These are phyloP conservation scores for Populus hybrid DNA, from an alignment of 441 rosid species.

Conservation along the genomic window DNA sequence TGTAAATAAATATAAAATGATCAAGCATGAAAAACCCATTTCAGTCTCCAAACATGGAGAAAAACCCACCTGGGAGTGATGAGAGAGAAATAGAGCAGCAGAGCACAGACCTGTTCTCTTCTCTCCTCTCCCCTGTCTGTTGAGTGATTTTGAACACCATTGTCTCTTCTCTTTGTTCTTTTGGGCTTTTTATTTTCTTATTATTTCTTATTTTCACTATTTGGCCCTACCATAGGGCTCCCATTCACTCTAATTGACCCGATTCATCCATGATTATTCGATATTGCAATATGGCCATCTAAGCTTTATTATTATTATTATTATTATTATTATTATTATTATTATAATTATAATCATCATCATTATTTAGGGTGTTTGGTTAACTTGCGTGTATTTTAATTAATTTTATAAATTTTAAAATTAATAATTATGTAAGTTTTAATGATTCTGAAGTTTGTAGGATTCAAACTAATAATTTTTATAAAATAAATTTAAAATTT, in stretches of 20 bases:
- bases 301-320: no score
- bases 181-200: background rate
- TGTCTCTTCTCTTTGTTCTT: background rate
- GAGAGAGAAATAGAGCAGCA: background rate
- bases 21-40: background rate
- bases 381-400: rapidly evolving
- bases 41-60: background rate
- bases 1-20: background rate
- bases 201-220: background rate
- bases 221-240: background rate
- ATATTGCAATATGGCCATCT: no score
- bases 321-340: no score
- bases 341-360: no score
- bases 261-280: no score
- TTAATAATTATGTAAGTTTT: no score
- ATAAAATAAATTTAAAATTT: no score
- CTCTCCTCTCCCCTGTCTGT: background rate
- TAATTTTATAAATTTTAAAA: no score
- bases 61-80: background rate
- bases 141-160: background rate
- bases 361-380: no score
- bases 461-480: no score
- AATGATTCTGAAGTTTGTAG: no score
- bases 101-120: background rate
- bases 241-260: no score